phyloP scores from a whole-genome alignment of 1,284 basidiomycete species.

The Fomitopsis betulina region DNA sequence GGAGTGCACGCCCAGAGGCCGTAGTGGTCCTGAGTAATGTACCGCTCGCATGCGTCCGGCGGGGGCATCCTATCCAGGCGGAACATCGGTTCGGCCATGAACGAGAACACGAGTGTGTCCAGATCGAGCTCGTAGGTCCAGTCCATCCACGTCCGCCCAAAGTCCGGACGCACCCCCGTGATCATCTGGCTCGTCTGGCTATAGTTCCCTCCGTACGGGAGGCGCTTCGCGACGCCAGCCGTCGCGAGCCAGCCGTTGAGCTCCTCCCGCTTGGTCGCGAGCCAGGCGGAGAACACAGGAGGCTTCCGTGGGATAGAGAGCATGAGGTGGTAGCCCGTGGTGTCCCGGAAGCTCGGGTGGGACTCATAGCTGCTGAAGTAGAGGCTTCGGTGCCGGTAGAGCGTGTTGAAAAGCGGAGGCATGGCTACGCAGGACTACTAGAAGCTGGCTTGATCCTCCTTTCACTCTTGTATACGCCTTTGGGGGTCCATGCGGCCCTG shows the following conservation, averaged over 20 bases:
- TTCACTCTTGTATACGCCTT: too few species aligned
- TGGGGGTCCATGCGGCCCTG: too few species aligned
- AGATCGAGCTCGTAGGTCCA: not conserved
- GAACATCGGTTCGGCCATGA: not conserved
- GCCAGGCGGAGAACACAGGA: not conserved
- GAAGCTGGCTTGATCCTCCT: too few species aligned
- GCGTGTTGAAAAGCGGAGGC: not conserved
- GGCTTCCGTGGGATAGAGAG: not conserved
- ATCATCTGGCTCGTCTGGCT: not conserved
- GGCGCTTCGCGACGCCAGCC: not conserved
- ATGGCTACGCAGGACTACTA: not conserved
- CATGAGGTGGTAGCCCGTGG: not conserved
- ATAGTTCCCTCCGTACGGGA: not conserved
- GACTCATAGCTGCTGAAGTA: not conserved
- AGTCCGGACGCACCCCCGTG: not conserved
- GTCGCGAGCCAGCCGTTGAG: not conserved
- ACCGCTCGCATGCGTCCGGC: not conserved
- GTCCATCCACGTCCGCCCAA: not conserved
- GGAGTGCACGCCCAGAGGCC: not conserved
- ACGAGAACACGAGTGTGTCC: not conserved
- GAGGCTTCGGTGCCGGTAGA: not conserved
- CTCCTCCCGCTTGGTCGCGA: not conserved
- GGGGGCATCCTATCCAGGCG: not conserved
- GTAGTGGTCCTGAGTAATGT: not conserved
- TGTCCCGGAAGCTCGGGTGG: not conserved